Evolutionary conservation across 2,329 filamentous ascomycete genomes (phyloP).

Genomic region (Pseudohalonectria lignicola): DNA sequence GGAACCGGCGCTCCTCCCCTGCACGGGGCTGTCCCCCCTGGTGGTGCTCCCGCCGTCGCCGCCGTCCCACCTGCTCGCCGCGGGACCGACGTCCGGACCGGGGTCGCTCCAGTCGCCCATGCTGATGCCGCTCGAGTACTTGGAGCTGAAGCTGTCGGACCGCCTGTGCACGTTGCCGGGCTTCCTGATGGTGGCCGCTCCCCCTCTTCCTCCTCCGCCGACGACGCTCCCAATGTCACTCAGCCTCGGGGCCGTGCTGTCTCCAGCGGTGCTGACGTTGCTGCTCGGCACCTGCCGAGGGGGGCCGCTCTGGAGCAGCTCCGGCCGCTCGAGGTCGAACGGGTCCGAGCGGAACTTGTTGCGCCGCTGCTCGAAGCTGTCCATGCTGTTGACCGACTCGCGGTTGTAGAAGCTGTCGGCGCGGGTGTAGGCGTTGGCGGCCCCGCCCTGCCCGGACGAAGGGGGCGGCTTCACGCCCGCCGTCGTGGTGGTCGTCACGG

Average conservation of each 20-base stretch:
- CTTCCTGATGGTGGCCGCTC: conserved; percentile 11
- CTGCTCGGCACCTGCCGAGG: conserved; percentile 13
- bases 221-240: conserved; percentile 2
- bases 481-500: conserved; percentile 16
- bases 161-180: conserved; percentile 23
- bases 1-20: conserved; percentile 8
- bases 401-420: conserved; percentile 25
- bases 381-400: conserved; percentile 29
- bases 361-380: conserved; percentile 22
- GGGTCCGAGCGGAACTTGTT: conserved; percentile 53
- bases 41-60: conserved; percentile 13
- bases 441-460: too few relatives aligned
- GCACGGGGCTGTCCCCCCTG: conserved; percentile 8
- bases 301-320: conserved; percentile 24
- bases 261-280: conserved; percentile 14
- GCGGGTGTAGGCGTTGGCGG: conserved; percentile 14
- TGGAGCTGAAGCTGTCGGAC: conserved; percentile 24
- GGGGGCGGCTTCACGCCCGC: too few relatives aligned
- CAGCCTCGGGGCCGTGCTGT: conserved; percentile 7
- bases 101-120: conserved; percentile 40
- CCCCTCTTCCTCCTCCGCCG: too few relatives aligned
- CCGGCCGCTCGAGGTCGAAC: conserved; percentile 50
- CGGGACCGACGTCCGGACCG: conserved; percentile 40
- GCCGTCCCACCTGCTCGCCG: conserved; percentile 15
- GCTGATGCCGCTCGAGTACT: conserved; percentile 40